Percentiles rank a stretch among this genome's conserved stretches.
These are phyloP conservation scores for Globisporangium lucens DNA, from an alignment of 352 stramenopile species.

Conservation along the genomic window DNA sequence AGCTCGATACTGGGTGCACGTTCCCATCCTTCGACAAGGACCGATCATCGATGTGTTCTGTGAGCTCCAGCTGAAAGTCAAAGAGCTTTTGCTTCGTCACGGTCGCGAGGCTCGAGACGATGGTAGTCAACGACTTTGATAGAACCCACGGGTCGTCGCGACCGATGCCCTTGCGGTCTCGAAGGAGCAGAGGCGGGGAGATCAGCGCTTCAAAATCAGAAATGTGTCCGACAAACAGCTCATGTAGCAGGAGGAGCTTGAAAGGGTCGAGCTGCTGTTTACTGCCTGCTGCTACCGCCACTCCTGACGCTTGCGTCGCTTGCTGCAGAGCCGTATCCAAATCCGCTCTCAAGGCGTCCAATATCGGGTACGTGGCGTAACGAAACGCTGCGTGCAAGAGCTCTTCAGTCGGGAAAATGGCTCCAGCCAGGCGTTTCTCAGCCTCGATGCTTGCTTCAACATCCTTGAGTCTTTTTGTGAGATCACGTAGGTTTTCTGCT, in stretches of 20 bases:
- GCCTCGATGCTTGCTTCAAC: slow-evolving; percentile 54
- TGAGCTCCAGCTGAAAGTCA: slow-evolving; percentile 57
- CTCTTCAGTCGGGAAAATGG: slow-evolving; percentile 62
- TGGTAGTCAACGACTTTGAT: slow-evolving; percentile 38
- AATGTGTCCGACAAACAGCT: slow-evolving; percentile 37
- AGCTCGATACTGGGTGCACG: slow-evolving; percentile 70
- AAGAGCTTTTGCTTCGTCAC: slow-evolving; percentile 61
- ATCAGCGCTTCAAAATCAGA: slow-evolving; percentile 37
- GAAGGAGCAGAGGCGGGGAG: slow-evolving; percentile 58
- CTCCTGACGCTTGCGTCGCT: background rate
- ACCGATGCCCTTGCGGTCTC: slow-evolving; percentile 54
- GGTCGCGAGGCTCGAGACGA: slow-evolving; percentile 36
- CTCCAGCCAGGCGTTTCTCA: slow-evolving; percentile 46
- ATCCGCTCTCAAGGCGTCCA: slow-evolving; percentile 55
- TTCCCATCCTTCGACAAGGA: slow-evolving; percentile 70
- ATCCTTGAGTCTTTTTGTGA: slow-evolving; percentile 39
- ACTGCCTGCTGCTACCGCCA: background rate
- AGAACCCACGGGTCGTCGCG: slow-evolving; percentile 70
- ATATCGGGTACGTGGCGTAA: slow-evolving; percentile 39
- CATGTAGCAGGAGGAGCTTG: slow-evolving; percentile 59
- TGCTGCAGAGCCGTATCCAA: slow-evolving; percentile 29
- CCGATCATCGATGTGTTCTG: slow-evolving; percentile 37
- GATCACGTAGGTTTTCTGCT: slow-evolving; percentile 23
- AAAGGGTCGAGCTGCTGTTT: slow-evolving; percentile 36
- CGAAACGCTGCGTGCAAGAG: slow-evolving; percentile 62